Conservation (phyloP, 192 early-diverging fungal species). For the Thoreauomyces humboldtii region DNA sequence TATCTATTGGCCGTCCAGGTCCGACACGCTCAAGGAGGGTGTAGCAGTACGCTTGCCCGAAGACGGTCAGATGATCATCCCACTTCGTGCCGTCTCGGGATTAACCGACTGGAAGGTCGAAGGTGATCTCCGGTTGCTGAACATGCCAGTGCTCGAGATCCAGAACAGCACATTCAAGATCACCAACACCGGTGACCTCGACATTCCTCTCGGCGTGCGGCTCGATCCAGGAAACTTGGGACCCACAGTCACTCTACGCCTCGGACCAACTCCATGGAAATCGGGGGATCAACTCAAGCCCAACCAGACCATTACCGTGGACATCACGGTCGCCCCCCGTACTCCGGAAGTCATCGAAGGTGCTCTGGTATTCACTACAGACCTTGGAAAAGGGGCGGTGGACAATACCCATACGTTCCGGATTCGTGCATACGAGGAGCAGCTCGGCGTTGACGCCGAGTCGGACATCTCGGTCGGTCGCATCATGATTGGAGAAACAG, state of each 20-base stretch:
- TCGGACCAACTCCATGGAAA: neutral
- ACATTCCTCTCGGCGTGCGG: conserved; percentile 43
- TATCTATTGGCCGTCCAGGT: conserved; percentile 32
- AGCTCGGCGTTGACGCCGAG: conserved; percentile 44
- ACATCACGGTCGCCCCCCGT: conserved; percentile 35
- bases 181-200: conserved; percentile 44
- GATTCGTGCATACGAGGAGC: conserved; percentile 48
- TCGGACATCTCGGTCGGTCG: conserved; percentile 49
- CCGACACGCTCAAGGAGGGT: conserved; percentile 45
- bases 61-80: conserved; percentile 23
- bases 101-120: conserved; percentile 41
- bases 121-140: conserved; percentile 39
- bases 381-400: conserved; percentile 37
- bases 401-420: conserved; percentile 32
- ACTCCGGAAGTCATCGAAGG: conserved; percentile 31
- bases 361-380: conserved; percentile 34
- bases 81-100: conserved; percentile 35
- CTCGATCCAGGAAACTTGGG: conserved; percentile 29
- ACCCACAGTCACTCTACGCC: conserved; percentile 13
- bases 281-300: conserved; percentile 9
- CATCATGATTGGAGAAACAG: conserved; percentile 49
- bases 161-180: conserved; percentile 39
- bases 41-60: conserved; percentile 35
- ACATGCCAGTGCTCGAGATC: conserved; percentile 48
- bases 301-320: conserved; percentile 19